phyloP scores from a whole-genome alignment of 1,284 basidiomycete genomes.

The Ganoderma boninense region DNA sequence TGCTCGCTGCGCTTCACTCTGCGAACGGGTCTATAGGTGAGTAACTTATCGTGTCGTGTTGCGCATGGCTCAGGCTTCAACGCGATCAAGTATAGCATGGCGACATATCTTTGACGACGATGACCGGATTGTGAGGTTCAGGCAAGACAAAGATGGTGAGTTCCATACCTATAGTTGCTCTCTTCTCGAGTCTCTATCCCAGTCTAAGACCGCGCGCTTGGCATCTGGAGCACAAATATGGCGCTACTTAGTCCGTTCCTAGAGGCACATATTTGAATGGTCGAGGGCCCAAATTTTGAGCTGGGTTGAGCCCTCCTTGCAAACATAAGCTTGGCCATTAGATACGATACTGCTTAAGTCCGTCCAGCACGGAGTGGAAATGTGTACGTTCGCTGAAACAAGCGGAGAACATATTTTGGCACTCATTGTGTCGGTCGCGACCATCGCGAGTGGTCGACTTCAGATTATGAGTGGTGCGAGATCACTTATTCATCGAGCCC shows the following conservation, averaged over 20 bases:
- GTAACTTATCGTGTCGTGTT: conserved; percentile 37
- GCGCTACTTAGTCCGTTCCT: not conserved
- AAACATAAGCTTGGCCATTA: not conserved
- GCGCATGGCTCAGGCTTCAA: conserved; percentile 14
- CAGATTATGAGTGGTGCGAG: too few relatives aligned
- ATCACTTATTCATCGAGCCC: too few relatives aligned
- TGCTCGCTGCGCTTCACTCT: conserved; percentile 80
- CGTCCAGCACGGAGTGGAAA: too few relatives aligned
- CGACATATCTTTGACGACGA: conserved; percentile 74
- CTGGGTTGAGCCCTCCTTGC: not conserved
- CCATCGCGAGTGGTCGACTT: not conserved
- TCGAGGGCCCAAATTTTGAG: not conserved
- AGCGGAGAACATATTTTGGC: not conserved
- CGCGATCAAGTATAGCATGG: conserved; percentile 68
- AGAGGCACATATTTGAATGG: not conserved
- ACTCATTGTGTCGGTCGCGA: not conserved
- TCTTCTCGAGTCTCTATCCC: not conserved
- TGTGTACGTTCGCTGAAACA: not conserved
- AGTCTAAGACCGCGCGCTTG: not conserved
- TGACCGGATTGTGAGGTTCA: conserved; percentile 79
- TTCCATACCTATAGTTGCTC: not conserved
- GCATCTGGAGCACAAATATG: not conserved
- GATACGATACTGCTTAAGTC: not conserved
- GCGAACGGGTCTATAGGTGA: conserved; percentile 78
- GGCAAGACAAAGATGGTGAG: conserved; percentile 68